Base-by-base conservation (phyloP, 768 basidiomycete species). In the Auricularia auricula-judae region DNA sequence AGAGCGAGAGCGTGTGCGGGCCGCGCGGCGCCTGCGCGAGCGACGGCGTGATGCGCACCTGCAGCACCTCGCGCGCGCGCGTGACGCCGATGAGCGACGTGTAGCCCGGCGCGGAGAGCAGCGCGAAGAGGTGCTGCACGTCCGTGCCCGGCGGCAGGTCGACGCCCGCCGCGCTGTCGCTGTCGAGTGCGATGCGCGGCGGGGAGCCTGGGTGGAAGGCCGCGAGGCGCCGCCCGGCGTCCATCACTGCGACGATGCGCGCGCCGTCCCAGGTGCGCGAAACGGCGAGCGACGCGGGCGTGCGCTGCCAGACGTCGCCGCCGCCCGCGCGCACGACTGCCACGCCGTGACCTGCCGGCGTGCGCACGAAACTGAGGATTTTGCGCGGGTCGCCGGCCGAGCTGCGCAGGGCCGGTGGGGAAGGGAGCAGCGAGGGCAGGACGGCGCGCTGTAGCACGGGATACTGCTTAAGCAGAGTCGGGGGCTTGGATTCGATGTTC, bases 401-500 rank as follows among this genome's bases (percentile, higher is more conserved):
- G 42, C 77, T 67, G 34, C 74, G 76, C 71, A 62, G 80, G 76
- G 51, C 88, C 75, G 16, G 80, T 71, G 11, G 75, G 5, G 61
- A 62, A 1, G 54, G 47, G 11, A 62, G 35, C n/a, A 36, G 61
- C 16, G 66, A 21, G 39, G 51, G 63, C 21, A 64, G 75, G 16
- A 86, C 80, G 16, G 77, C 77, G 0, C 84, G 82, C 65, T 89
- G 86, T 56, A 89, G 84, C 21, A 93, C 74, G 2, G 83, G 85
- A 73, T 91, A 89, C 65, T 88, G 86, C 70, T 82, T 84, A 35
- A 93, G 78, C 3, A 93, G 78, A 2, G 90, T 92, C 8, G 94
- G 94, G 5, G 94, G 94, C 68, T 87, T 83, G 16, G 89, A 81
- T 71, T 96, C 93, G 68, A 97, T 85, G 74, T 96, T 93, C 93